A percentile compares a stretch with the other conserved stretches of the same genome.
These are phyloP conservation scores for Apiotrichum laibachii DNA, from an alignment of 1,284 basidiomycete genomes.

Conservation along the genomic window DNA sequence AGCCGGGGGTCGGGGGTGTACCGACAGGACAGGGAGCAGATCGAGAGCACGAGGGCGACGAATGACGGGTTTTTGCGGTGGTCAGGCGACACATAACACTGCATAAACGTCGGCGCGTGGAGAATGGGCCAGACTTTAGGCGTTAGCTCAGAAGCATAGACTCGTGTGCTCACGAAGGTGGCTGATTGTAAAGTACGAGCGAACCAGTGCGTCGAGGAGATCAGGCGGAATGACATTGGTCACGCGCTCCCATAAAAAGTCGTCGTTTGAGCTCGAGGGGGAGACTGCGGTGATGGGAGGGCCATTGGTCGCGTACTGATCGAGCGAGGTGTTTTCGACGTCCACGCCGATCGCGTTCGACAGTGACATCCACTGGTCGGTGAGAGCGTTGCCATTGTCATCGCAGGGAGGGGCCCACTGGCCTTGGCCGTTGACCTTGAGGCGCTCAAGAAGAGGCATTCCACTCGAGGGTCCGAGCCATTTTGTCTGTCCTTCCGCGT, in stretches of 20 bases:
- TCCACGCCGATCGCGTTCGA: constrained; percentile 33
- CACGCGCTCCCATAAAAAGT: constrained; percentile 29
- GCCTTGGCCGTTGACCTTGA: constrained; percentile 24
- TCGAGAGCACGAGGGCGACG: constrained; percentile 33
- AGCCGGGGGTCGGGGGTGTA: constrained; percentile 31
- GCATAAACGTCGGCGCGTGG: constrained; percentile 37
- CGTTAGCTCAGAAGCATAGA: background rate
- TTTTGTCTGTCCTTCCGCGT: constrained; percentile 35
- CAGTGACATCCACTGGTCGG: constrained; percentile 37
- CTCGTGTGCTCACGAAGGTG: constrained; percentile 29
- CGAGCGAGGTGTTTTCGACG: constrained; percentile 18
- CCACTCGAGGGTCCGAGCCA: constrained; percentile 40
- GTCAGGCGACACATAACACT: constrained; percentile 22
- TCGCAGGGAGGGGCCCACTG: constrained; percentile 17
- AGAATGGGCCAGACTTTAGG: constrained; percentile 36
- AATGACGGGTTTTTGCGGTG: constrained; percentile 32
- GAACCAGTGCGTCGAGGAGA: constrained; percentile 28
- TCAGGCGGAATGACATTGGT: constrained; percentile 26
- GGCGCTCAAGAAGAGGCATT: constrained; percentile 36
- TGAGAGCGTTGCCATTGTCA: constrained; percentile 19
- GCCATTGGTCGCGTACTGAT: constrained; percentile 10
- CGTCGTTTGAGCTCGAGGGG: constrained; percentile 20
- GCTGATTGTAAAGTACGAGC: constrained; percentile 38
- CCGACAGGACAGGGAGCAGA: constrained; percentile 35
- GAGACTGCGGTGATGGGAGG: constrained; percentile 6